Percentiles rank a stretch among this genome's conserved stretches.
Conservation (phyloP, 2,329 filamentous ascomycete species). For the Arthrobotrys pseudoclavata region DNA sequence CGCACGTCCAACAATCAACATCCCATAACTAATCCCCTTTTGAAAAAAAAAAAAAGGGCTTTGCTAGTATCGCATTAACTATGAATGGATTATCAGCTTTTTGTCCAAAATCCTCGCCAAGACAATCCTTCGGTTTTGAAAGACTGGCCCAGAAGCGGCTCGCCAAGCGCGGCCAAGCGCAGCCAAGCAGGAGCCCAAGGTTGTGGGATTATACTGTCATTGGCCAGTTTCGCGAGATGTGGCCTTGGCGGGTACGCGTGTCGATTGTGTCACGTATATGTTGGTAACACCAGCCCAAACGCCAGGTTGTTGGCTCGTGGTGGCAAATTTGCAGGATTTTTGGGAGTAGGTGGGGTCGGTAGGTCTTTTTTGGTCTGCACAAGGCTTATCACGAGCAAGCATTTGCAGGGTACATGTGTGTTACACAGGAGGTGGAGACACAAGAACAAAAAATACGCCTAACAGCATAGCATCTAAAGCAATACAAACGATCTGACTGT, state of each 20-base stretch:
- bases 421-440: neutral
- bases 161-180: constrained; percentile 19
- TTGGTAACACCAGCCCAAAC: constrained; percentile 26
- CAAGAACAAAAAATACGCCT: neutral
- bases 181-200: constrained; percentile 11
- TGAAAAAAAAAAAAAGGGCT: neutral
- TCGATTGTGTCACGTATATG: constrained; percentile 27
- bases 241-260: constrained; percentile 14
- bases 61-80: constrained; percentile 18
- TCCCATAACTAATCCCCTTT: constrained; percentile 12
- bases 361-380: neutral
- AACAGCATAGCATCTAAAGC: too few relatives aligned
- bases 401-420: neutral
- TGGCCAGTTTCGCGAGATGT: constrained; percentile 17
- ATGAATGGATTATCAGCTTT: constrained; percentile 12
- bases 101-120: constrained; percentile 15
- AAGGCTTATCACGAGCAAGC: neutral
- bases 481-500: too few relatives aligned
- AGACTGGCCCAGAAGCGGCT: constrained; percentile 12
- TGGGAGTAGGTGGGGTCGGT: neutral
- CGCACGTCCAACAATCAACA: neutral
- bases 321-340: constrained; percentile 29
- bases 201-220: neutral
- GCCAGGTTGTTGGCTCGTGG: constrained; percentile 31
- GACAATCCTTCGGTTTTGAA: constrained; percentile 37